Evolutionary conservation across 2,329 filamentous ascomycete species (phyloP).

Genomic region (Verticillium isaacii): DNA sequence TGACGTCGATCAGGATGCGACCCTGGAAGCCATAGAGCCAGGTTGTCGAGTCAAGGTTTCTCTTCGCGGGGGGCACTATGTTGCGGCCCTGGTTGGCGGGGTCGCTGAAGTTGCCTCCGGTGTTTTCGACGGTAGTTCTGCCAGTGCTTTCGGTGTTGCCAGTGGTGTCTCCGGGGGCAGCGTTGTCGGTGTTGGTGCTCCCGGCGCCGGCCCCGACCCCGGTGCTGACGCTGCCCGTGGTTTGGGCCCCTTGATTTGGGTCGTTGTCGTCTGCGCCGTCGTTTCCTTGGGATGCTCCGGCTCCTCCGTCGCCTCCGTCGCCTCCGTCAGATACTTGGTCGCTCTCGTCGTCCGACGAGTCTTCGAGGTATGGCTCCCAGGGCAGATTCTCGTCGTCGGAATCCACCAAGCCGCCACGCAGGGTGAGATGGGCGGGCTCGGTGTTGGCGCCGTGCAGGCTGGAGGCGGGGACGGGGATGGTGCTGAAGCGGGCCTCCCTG

Average conservation of each 20-base stretch:
- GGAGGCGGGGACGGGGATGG: slow-evolving; percentile 6
- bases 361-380: neutral
- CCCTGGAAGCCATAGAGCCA: slow-evolving; percentile 26
- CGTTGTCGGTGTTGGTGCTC: too few relatives aligned
- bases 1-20: slow-evolving; percentile 16
- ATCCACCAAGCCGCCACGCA: slow-evolving; percentile 7
- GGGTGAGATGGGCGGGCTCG: neutral
- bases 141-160: too few relatives aligned
- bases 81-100: too few relatives aligned
- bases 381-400: neutral
- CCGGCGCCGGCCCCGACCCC: too few relatives aligned
- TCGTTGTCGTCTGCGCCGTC: neutral
- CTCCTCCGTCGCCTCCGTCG: too few relatives aligned
- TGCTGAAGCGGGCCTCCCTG: slow-evolving; percentile 8
- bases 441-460: neutral
- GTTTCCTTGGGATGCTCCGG: neutral
- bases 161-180: too few relatives aligned
- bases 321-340: neutral
- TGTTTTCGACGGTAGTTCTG: too few relatives aligned
- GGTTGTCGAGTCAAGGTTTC: neutral
- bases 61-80: neutral
- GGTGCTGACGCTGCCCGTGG: too few relatives aligned
- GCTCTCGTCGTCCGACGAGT: neutral
- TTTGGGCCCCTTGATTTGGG: neutral
- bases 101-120: too few relatives aligned